phyloP scores from a whole-genome alignment of 305 asterid species.

The Rubia peregrina region DNA sequence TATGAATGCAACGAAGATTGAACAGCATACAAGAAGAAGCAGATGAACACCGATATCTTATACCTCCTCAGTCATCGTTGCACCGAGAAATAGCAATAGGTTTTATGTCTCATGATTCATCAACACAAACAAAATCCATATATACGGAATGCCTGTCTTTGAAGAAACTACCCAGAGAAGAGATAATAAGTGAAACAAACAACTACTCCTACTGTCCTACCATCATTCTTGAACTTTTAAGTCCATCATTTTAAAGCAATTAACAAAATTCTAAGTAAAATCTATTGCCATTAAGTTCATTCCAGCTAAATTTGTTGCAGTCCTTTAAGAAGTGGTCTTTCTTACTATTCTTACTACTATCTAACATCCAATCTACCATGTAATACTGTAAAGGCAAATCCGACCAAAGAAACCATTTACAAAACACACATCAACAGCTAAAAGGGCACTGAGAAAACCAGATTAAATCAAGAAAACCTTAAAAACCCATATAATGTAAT shows the following conservation, averaged over 20 bases:
- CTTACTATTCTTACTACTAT: background rate
- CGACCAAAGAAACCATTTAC: background rate
- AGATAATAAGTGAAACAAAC: background rate
- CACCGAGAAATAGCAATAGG: background rate
- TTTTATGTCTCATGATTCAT: background rate
- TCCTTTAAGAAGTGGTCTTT: too few species aligned
- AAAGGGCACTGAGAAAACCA: background rate
- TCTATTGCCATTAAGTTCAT: background rate
- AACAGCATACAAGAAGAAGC: background rate
- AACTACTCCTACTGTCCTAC: background rate
- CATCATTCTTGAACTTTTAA: background rate
- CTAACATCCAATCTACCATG: background rate
- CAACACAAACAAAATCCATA: background rate
- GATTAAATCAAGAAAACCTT: conserved; percentile 8
- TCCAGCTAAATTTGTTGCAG: background rate
- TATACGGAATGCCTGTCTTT: background rate
- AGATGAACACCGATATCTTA: too few species aligned
- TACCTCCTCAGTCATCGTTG: too few species aligned
- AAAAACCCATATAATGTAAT: background rate
- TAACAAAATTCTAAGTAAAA: background rate
- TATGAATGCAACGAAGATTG: background rate
- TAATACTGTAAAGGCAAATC: background rate
- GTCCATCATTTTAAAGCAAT: background rate
- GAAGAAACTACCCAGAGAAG: conserved; percentile 3
- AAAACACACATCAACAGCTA: background rate